Evolutionary conservation across 1,284 basidiomycete species (phyloP), one percentile per base, ranked within the genome.

Genomic region (Fomitiporia mediterranea): DNA sequence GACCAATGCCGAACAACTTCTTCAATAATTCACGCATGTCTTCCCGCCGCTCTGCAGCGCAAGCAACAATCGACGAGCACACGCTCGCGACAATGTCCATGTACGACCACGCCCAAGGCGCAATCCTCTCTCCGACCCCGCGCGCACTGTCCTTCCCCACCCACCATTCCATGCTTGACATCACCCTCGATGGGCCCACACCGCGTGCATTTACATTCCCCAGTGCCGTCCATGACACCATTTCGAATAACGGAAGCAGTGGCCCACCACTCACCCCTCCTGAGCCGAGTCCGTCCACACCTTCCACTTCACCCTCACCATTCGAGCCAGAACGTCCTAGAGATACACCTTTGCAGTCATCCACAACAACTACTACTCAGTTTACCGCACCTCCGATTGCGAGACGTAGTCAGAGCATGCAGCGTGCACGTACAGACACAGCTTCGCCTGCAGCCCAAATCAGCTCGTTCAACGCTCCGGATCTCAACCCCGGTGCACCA

Each of bases 181-280:
- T 86, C 60, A 71, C 81, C 62, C 83, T 89, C 70, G 70, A 86
- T 69, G 84, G 85, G 25, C 86, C 86, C 51, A 89, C 86, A 68
- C 86, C 86, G 69, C 84, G 86, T 74, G 81, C 86, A 68, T 81
- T 82, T 71, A 76, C 80, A 54, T 88, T 89, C 74, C 81, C 84
- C 72, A 69, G 74, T 60, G 75, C 78, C 67, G 51, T 89, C 69
- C 70, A 85, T 69, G 84, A 85, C 27, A 84, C 86, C 9, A 25
- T 49, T 17, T n/a, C 46, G 34, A n/a, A 21, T 30, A n/a, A n/a
- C n/a, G 11, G 38, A 3, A 51, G 15, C 17, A 39, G 13, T 15
- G 48, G 39, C 13, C 34, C 34, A 28, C 42, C 50, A 17, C 48
- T 56, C 9, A 50, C 55, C 1, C 46, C 55, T 4, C 46, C 53